phyloP scores from a whole-genome alignment of 2,329 filamentous ascomycete genomes.

The Fonsecaea multimorphosa region DNA sequence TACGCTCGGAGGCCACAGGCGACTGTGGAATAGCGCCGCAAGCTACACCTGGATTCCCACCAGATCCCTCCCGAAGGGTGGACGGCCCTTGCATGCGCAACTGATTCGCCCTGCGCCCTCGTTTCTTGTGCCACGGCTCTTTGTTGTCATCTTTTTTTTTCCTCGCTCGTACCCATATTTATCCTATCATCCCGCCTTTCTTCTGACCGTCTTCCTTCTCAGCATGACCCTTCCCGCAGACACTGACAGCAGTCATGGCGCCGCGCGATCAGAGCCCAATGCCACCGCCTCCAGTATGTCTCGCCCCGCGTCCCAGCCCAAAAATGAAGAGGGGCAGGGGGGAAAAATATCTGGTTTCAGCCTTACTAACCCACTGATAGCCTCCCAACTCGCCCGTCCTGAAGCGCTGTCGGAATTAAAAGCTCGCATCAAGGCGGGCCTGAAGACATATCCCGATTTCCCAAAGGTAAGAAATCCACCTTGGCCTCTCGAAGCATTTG shows the following conservation, averaged over 20 bases:
- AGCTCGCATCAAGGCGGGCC: constrained; percentile 28
- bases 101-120: constrained; percentile 36
- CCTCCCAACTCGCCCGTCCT: constrained; percentile 41
- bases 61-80: constrained; percentile 33
- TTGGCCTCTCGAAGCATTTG: not conserved
- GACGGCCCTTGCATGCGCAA: constrained; percentile 36
- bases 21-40: constrained; percentile 32
- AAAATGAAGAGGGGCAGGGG: constrained; percentile 1
- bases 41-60: constrained; percentile 32
- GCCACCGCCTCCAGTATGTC: constrained; percentile 39
- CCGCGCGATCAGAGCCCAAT: constrained; percentile 41
- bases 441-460: constrained; percentile 37
- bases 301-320: constrained; percentile 9
- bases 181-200: constrained; percentile 27
- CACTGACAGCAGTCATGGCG: constrained; percentile 36
- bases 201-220: constrained; percentile 31
- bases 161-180: constrained; percentile 32
- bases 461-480: constrained; percentile 28
- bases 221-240: constrained; percentile 35
- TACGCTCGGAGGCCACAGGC: constrained; percentile 27
- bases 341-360: constrained; percentile 15
- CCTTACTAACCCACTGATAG: constrained; percentile 29
- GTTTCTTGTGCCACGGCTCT: constrained; percentile 35
- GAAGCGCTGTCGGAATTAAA: constrained; percentile 36
- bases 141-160: constrained; percentile 39